A percentile compares a stretch with the other conserved stretches of the same genome.
phyloP scores from a whole-genome alignment of 768 basidiomycete species.

The Suillus fuscotomentosus region DNA sequence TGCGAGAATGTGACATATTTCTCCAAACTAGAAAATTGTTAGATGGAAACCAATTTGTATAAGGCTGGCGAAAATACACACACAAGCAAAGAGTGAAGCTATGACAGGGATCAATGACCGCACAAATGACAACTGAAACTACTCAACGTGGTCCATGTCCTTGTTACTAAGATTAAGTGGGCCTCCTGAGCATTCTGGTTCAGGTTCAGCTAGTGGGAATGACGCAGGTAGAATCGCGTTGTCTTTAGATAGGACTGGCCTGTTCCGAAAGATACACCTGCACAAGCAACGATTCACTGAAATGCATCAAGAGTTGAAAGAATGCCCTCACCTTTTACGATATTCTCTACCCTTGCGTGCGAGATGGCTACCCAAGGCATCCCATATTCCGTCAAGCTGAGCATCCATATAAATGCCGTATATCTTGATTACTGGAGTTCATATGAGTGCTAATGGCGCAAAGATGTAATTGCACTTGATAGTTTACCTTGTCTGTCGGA shows the following conservation, averaged over 20 bases:
- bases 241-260: conserved; percentile 31
- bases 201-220: conserved; percentile 42
- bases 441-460: neutral
- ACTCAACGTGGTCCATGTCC: conserved; percentile 45
- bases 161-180: conserved; percentile 41
- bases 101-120: neutral
- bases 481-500: conserved; percentile 38
- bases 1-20: conserved; percentile 31
- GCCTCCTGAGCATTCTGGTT: conserved; percentile 13
- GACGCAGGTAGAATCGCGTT: conserved; percentile 49
- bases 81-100: conserved; percentile 64
- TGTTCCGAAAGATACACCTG: conserved; percentile 47
- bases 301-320: neutral
- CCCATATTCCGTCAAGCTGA: conserved; percentile 49
- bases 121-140: neutral
- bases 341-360: conserved; percentile 51
- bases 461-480: neutral
- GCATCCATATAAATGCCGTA: conserved; percentile 52
- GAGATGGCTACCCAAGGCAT: conserved; percentile 41
- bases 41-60: conserved; percentile 21
- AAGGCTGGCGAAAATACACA: conserved; percentile 25
- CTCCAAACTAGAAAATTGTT: conserved; percentile 42
- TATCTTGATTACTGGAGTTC: conserved; percentile 40
- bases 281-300: neutral
- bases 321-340: conserved; percentile 38